Percentiles rank a stretch among this genome's conserved stretches.
Evolutionary conservation across 495 filamentous ascomycete species (phyloP).

Genomic region (Pyronema domesticum): DNA sequence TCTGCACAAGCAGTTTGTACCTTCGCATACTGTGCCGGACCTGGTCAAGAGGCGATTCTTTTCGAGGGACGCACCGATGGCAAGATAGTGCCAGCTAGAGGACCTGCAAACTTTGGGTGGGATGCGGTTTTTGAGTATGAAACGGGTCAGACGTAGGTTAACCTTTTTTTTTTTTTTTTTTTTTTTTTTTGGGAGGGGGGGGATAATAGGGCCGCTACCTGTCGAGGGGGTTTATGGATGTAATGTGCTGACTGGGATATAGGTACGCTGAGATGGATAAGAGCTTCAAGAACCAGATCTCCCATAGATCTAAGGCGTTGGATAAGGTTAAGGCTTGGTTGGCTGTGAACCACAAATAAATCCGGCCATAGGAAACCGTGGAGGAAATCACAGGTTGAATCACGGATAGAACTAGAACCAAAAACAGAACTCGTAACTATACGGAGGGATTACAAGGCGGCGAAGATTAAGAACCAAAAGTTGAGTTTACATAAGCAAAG

Average conservation of each 20-base stretch:
- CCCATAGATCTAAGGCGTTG: slow-evolving; percentile 72
- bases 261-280: slow-evolving; percentile 92
- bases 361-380: background rate
- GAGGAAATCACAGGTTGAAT: background rate
- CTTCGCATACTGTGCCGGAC: slow-evolving; percentile 77
- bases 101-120: slow-evolving; percentile 82
- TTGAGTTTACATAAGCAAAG: no score
- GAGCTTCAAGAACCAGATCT: slow-evolving; percentile 77
- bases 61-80: slow-evolving; percentile 73
- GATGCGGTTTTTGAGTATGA: slow-evolving; percentile 92
- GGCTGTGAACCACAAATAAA: slow-evolving; percentile 26
- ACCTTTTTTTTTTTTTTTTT: background rate
- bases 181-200: no score
- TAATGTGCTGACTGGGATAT: background rate
- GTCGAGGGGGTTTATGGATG: no score
- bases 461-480: no score
- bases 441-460: no score
- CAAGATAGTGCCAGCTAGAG: slow-evolving; percentile 59
- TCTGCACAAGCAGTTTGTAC: slow-evolving; percentile 86
- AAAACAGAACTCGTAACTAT: no score
- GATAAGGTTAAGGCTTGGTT: slow-evolving; percentile 76
- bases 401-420: background rate
- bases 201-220: background rate
- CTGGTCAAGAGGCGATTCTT: slow-evolving; percentile 64
- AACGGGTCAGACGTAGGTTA: slow-evolving; percentile 53